A percentile compares a stretch with the other conserved stretches of the same genome.
Evolutionary conservation across 345 rosid species (phyloP).

Genomic region (Combretum micranthum): DNA sequence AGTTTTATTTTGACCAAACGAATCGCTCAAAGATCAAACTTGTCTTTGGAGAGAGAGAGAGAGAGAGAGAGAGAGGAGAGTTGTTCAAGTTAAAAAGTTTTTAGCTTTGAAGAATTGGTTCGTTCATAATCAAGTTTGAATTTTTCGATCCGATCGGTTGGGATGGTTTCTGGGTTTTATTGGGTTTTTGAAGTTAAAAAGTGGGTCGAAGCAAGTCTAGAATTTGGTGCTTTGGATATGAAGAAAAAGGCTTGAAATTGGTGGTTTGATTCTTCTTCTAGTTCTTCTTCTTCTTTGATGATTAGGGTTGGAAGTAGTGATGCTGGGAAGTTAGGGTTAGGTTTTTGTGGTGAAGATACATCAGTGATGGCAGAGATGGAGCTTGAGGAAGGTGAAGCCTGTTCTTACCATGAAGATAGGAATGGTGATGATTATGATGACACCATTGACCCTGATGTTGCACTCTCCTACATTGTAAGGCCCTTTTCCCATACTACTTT

Average conservation of each 20-base stretch:
- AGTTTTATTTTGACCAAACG: neutral
- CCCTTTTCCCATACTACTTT: neutral
- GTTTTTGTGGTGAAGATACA: conserved; percentile 13
- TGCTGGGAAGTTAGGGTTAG: conserved; percentile 26
- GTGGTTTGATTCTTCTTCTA: neutral
- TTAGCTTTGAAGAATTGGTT: no score
- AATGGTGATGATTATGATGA: conserved; percentile 8
- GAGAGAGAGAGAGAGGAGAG: no score
- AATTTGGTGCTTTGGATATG: neutral
- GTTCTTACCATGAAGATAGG: conserved; percentile 12
- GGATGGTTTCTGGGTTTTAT: conserved; percentile 1
- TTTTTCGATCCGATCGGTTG: neutral
- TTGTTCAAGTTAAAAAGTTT: no score
- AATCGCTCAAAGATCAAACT: neutral
- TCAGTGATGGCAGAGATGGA: conserved; percentile 31
- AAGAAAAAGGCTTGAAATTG: conserved; percentile 1
- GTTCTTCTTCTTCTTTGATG: conserved; percentile 11
- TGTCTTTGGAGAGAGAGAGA: no score
- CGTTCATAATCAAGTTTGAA: neutral
- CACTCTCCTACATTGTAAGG: conserved; percentile 20
- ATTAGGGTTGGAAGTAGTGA: conserved; percentile 24
- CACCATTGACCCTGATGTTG: conserved; percentile 12
- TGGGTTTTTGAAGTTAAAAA: neutral
- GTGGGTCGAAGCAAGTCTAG: conserved; percentile 5
- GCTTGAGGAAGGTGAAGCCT: conserved; percentile 37